Base-by-base conservation (phyloP, 139 green algal species). In the Volvox africanus region DNA sequence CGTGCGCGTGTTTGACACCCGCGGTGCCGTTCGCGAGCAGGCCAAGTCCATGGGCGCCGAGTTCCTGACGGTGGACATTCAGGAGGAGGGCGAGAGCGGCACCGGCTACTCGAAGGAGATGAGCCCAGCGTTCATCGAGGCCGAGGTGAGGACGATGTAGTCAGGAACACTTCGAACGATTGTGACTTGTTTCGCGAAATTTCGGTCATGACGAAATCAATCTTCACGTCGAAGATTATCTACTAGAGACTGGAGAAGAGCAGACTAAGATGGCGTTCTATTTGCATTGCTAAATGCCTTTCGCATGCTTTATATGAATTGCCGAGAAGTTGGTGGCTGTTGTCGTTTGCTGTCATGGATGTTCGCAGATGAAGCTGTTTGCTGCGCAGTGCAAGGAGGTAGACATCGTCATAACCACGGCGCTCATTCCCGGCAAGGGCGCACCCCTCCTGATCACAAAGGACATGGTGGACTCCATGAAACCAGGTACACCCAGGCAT, bases 371-470 rank as follows among this genome's bases (percentile, higher is more conserved):
- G 93, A 87, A 87, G 67, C 89, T 95, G 83, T 95, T 94, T 79
- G 78, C 68, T 1, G 81, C 91, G 79, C 97, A 99, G 94, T 95
- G 92, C 81, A 95, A 94, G 90, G 97, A 99, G 32, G 96, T 98
- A 19, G 97, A 99, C 94, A 97, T 99, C 91, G 96, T 99, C 93
- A 97, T 99, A 94, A 96, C 96, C 83, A 99, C 97, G 3, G 97
- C 97, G 0, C 93, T 94, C 89, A 96, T 96, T 89, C 93, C 97
- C 12, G 97, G 97, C 91, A 98, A 97, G 95, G 92, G 92, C 44
- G 97, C 97, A 11, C 97, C 97, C 2, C 82, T 96, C 92, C 95
- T 99, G 24, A 97, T 99, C 89, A 96, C 87, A 2, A 94, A 94
- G 69, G 95, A 98, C 81, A 96, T 97, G 92, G 93, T 99, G 55